A percentile compares a stretch with the other conserved stretches of the same genome.
Conservation (phyloP, 1,139 yeast genomes). For the Candida gigantensis region DNA sequence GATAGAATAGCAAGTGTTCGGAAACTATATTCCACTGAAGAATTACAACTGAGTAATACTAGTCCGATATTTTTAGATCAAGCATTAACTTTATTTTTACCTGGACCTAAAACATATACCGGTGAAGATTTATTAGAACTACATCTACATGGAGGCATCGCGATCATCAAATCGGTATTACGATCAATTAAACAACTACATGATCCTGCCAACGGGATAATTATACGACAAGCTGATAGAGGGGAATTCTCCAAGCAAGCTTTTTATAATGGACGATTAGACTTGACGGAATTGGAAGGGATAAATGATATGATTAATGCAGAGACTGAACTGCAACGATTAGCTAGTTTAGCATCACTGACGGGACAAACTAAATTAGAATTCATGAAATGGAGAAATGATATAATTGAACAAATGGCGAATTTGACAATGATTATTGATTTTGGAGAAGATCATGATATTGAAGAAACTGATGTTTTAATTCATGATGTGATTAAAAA, state of each 20-base stretch:
- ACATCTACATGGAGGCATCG: slow-evolving; percentile 92
- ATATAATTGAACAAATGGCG: slow-evolving; percentile 67
- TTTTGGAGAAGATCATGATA: slow-evolving; percentile 92
- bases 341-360: slow-evolving; percentile 71
- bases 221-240: slow-evolving; percentile 80
- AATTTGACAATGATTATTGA: slow-evolving; percentile 85
- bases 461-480: slow-evolving; percentile 58
- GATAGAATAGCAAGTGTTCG: slow-evolving; percentile 61
- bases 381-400: slow-evolving; percentile 67
- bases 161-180: slow-evolving; percentile 72
- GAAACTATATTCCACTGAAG: slow-evolving; percentile 47
- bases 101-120: slow-evolving; percentile 81
- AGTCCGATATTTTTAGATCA: slow-evolving; percentile 59
- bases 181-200: slow-evolving; percentile 60
- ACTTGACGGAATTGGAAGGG: slow-evolving; percentile 87
- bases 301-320: slow-evolving; percentile 88
- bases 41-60: slow-evolving; percentile 2
- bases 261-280: slow-evolving; percentile 66
- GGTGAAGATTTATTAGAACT: slow-evolving; percentile 90
- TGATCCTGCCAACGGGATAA: slow-evolving; percentile 33
- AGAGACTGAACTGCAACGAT: slow-evolving; percentile 86
- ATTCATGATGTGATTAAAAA: slow-evolving; percentile 50
- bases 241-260: slow-evolving; percentile 93
- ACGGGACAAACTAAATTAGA: slow-evolving; percentile 61
- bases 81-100: slow-evolving; percentile 69